phyloP scores from a whole-genome alignment of 139 green algal genomes.

The Raphidocelis subcapitata region DNA sequence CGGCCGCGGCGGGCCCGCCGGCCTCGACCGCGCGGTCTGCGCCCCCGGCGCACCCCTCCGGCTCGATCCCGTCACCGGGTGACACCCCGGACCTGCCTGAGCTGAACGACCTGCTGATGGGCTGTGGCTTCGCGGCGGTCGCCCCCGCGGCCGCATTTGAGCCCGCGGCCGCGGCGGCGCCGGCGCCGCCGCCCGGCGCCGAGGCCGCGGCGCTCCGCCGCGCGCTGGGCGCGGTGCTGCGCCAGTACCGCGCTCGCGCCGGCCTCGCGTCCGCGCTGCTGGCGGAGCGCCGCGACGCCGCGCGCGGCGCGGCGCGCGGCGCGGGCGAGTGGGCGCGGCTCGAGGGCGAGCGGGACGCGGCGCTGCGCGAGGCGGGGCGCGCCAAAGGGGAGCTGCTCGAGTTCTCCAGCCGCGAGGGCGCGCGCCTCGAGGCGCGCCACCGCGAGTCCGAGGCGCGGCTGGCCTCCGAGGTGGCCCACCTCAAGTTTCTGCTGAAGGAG shows the following conservation, averaged over 20 bases:
- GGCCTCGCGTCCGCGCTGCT: conserved; percentile 17
- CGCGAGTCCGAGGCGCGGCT: not conserved
- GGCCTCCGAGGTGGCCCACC: conserved; percentile 4
- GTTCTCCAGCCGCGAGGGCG: not conserved
- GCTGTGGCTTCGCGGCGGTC: conserved; percentile 12
- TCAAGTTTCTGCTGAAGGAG: conserved; percentile 26
- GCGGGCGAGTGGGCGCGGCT: not conserved
- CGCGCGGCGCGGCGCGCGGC: not conserved
- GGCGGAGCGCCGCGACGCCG: conserved; percentile 1
- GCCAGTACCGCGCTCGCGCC: conserved; percentile 18
- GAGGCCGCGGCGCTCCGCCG: not conserved
- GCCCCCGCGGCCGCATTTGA: not conserved
- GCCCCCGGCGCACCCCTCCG: too few relatives aligned
- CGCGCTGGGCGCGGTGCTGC: not conserved
- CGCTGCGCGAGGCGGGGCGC: not conserved
- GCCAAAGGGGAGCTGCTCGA: conserved; percentile 22
- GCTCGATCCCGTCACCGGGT: too few relatives aligned
- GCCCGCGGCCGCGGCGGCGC: not conserved
- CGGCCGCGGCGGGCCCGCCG: too few relatives aligned
- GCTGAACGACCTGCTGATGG: conserved; percentile 15
- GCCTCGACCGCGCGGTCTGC: too few relatives aligned
- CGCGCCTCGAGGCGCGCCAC: conserved; percentile 6
- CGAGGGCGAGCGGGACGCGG: conserved; percentile 10
- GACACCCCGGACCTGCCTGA: not conserved
- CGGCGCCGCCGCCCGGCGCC: not conserved